phyloP scores from a whole-genome alignment of 257 asterid species.

The Ballota nigra region DNA sequence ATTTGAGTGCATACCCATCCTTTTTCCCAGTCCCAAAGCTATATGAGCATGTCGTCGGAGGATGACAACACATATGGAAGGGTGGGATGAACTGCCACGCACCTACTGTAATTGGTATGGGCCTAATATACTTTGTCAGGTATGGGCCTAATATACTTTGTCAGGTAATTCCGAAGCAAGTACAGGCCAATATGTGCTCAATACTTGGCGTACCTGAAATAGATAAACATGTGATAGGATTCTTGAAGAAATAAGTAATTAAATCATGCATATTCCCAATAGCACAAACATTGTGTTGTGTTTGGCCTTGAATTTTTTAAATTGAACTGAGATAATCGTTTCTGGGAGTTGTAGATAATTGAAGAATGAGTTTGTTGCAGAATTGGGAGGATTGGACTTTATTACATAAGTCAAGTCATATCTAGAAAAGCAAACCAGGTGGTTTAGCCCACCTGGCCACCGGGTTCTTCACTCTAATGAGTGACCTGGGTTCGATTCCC shows the following conservation, averaged over 20 bases:
- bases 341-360: not conserved
- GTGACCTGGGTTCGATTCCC: no score
- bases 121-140: no score
- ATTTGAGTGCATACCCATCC: no score
- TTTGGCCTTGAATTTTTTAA: not conserved
- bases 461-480: no score
- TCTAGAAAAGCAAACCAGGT: no score
- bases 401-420: not conserved
- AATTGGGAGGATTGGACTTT: not conserved
- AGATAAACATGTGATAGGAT: slow-evolving; percentile 7
- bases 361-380: not conserved
- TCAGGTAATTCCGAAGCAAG: slow-evolving; percentile 55
- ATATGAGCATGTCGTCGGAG: no score
- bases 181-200: slow-evolving; percentile 70
- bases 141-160: no score
- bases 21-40: no score
- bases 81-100: no score
- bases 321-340: not conserved
- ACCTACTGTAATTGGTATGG: no score
- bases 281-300: not conserved
- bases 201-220: slow-evolving; percentile 56
- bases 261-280: not conserved
- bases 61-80: no score
- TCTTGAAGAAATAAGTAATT: not conserved
- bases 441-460: no score